Evolutionary conservation across 2,329 filamentous ascomycete species (phyloP).

Genomic region (Cytospora mali): DNA sequence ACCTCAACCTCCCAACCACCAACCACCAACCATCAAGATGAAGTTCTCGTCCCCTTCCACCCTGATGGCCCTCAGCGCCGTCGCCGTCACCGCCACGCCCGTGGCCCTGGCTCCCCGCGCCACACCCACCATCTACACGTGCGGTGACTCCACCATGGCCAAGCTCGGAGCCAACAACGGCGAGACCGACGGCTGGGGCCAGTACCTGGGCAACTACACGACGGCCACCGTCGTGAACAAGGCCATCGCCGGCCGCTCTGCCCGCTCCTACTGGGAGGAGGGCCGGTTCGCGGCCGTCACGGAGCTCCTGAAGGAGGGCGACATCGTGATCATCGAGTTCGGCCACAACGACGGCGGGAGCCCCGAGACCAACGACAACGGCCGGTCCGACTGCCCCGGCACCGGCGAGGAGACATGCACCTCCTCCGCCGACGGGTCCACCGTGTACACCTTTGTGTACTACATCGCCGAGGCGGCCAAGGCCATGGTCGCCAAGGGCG

Average conservation of each 20-base stretch:
- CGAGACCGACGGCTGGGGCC: conserved; percentile 57
- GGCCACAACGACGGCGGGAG: conserved; percentile 71
- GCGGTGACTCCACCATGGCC: conserved; percentile 60
- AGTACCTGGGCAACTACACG: conserved; percentile 55
- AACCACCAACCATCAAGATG: conserved; percentile 16
- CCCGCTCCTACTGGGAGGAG: conserved; percentile 64
- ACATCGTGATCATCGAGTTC: conserved; percentile 70
- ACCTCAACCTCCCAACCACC: not conserved
- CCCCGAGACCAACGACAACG: conserved; percentile 57
- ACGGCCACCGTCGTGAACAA: conserved; percentile 56
- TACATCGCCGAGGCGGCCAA: conserved; percentile 35
- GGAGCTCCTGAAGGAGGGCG: conserved; percentile 51
- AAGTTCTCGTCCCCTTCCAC: conserved; percentile 21
- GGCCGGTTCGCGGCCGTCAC: conserved; percentile 61
- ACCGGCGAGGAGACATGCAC: conserved; percentile 54
- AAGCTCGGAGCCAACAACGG: conserved; percentile 42
- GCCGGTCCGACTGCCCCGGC: conserved; percentile 59
- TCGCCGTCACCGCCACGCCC: conserved; percentile 27
- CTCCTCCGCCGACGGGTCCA: conserved; percentile 38
- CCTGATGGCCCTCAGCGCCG: conserved; percentile 16
- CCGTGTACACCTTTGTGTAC: conserved; percentile 37
- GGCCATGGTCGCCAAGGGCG: conserved; percentile 54
- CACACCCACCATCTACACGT: conserved; percentile 49
- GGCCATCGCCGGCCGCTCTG: conserved; percentile 63
- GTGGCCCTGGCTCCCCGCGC: conserved; percentile 31